phyloP scores from a whole-genome alignment of 2,329 filamentous ascomycete genomes.

The Pyrenochaeta sp. region DNA sequence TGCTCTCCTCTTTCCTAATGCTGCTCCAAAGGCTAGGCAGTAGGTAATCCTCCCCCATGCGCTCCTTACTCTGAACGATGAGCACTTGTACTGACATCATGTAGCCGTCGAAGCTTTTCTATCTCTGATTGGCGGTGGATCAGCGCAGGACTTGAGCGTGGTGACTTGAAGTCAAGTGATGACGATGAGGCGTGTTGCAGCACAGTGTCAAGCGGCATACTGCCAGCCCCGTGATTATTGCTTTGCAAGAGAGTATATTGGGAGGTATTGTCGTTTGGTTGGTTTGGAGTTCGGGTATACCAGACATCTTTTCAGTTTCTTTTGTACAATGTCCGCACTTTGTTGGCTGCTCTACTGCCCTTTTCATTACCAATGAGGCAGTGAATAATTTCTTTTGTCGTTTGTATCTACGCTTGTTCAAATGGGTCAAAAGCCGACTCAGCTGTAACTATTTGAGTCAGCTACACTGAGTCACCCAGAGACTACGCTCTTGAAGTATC shows the following conservation, averaged over 20 bases:
- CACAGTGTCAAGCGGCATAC: not conserved
- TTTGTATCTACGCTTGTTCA: too few species aligned
- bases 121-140: conserved; percentile 22
- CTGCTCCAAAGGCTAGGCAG: conserved; percentile 28
- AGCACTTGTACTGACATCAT: conserved; percentile 1
- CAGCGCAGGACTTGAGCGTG: conserved; percentile 6
- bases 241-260: not conserved
- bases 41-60: conserved; percentile 30
- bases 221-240: not conserved
- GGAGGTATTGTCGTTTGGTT: not conserved
- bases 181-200: conserved; percentile 9
- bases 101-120: conserved; percentile 16
- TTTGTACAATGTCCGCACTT: not conserved
- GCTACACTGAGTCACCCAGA: too few species aligned
- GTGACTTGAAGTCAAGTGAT: conserved; percentile 4
- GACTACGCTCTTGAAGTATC: too few species aligned
- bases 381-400: too few species aligned
- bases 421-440: too few species aligned
- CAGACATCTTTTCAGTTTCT: not conserved
- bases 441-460: too few species aligned
- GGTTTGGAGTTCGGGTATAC: conserved; percentile 2
- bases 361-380: not conserved
- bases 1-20: conserved; percentile 42
- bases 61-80: not conserved
- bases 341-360: not conserved